Conservation (phyloP, 1,284 basidiomycete species). For the Sphaerobolus stellatus region DNA sequence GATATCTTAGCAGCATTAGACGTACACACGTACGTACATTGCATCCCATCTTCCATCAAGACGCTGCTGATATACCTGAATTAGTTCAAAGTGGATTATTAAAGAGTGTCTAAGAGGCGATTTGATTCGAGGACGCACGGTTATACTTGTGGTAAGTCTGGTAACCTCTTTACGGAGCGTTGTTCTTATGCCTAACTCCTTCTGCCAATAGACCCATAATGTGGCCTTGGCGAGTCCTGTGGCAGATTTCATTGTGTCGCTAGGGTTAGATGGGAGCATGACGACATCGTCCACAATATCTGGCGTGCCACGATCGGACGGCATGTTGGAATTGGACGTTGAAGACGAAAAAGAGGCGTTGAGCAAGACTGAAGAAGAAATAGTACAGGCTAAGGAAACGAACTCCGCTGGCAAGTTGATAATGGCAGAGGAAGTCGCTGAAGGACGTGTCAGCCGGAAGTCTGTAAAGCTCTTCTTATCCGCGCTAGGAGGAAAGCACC, state of each 20-base stretch:
- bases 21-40: slow-evolving; percentile 44
- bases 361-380: slow-evolving; percentile 45
- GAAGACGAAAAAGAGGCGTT: slow-evolving; percentile 17
- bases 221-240: slow-evolving; percentile 71
- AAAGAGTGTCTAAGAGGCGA: slow-evolving; percentile 59
- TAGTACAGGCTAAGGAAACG: no score
- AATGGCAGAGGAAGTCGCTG: slow-evolving; percentile 61
- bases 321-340: slow-evolving; percentile 22
- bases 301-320: no score
- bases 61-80: no score
- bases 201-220: slow-evolving; percentile 61
- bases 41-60: no score
- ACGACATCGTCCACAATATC: slow-evolving; percentile 59
- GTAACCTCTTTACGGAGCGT: background rate
- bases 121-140: slow-evolving; percentile 64
- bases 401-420: slow-evolving; percentile 67
- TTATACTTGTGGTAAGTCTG: slow-evolving; percentile 76
- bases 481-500: slow-evolving; percentile 36
- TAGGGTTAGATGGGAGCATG: slow-evolving; percentile 60
- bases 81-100: slow-evolving; percentile 41
- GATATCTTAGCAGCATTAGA: slow-evolving; percentile 43
- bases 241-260: slow-evolving; percentile 66
- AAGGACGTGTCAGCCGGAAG: slow-evolving; percentile 53
- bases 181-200: background rate
- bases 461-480: slow-evolving; percentile 11